Percentiles rank a stretch among this genome's conserved stretches.
phyloP scores from a whole-genome alignment of 768 basidiomycete genomes.

The Agrocybe praecox region DNA sequence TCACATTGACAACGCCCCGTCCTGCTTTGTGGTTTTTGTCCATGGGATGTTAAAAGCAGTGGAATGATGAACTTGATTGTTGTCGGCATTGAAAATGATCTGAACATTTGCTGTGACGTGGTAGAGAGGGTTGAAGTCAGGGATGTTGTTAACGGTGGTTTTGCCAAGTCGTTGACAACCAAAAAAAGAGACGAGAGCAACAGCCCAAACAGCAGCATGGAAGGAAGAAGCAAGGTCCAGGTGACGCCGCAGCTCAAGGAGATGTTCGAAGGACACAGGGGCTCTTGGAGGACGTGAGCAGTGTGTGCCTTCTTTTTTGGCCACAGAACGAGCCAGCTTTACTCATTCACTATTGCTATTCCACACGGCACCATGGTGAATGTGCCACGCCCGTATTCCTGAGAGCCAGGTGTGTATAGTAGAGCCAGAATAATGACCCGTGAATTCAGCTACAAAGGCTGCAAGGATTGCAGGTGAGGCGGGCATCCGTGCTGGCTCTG shows the following conservation, averaged over 20 bases:
- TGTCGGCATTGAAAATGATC: no score
- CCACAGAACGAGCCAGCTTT: no score
- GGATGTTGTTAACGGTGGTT: no score
- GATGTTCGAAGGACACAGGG: conserved; percentile 8
- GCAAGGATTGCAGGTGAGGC: not conserved
- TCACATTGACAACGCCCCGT: no score
- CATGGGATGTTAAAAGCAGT: no score
- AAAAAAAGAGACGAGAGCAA: conserved; percentile 36
- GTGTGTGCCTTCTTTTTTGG: not conserved
- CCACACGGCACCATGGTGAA: no score
- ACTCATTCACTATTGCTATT: no score
- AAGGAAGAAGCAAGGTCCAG: conserved; percentile 11
- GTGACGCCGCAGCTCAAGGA: conserved; percentile 6
- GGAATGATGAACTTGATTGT: no score
- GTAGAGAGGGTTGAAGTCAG: no score
- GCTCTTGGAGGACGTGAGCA: not conserved
- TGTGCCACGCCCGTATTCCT: no score
- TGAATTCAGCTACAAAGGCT: not conserved
- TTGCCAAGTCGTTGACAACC: conserved; percentile 32
- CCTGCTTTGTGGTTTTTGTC: conserved; percentile 2
- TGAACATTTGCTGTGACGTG: no score
- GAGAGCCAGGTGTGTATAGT: no score
- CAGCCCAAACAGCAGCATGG: conserved; percentile 32
- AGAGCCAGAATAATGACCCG: not conserved
- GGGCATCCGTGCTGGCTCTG: not conserved